These are phyloP conservation scores for Vicia sativa DNA, from an alignment of 306 rosid genomes.

Conservation along the genomic window DNA sequence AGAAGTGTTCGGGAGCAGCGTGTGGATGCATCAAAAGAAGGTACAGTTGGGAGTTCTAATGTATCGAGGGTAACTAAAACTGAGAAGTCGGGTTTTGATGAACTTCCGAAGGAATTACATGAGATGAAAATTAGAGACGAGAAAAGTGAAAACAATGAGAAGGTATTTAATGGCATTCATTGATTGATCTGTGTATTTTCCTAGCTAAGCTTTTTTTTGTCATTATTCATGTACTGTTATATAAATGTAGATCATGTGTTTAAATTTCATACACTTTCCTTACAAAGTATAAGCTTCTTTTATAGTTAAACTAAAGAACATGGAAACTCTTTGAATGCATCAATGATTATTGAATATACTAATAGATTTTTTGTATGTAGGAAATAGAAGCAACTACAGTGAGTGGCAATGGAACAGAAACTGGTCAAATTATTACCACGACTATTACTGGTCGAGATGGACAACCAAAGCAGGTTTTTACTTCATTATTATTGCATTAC, in stretches of 20 bases:
- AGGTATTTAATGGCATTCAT: constrained; percentile 50
- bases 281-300: constrained; percentile 6
- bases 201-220: neutral
- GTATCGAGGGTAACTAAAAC: constrained; percentile 45
- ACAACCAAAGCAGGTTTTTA: constrained; percentile 78
- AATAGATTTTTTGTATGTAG: constrained; percentile 45
- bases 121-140: constrained; percentile 81
- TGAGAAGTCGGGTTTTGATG: constrained; percentile 59
- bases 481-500: constrained; percentile 20
- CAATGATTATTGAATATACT: neutral
- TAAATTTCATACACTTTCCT: neutral
- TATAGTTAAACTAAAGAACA: neutral
- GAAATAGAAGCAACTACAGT: constrained; percentile 65
- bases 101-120: constrained; percentile 71
- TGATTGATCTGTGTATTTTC: neutral
- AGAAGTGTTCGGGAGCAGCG: constrained; percentile 42
- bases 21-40: constrained; percentile 44
- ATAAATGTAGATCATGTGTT: constrained; percentile 21
- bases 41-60: constrained; percentile 53
- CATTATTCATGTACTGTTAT: constrained; percentile 6
- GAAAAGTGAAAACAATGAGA: constrained; percentile 56
- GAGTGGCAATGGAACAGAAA: constrained; percentile 80
- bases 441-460: constrained; percentile 81
- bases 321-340: constrained; percentile 11
- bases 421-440: constrained; percentile 84